A percentile compares a stretch with the other conserved stretches of the same genome.
These are phyloP conservation scores for Populus nigra DNA, from an alignment of 345 rosid genomes.

Conservation along the genomic window DNA sequence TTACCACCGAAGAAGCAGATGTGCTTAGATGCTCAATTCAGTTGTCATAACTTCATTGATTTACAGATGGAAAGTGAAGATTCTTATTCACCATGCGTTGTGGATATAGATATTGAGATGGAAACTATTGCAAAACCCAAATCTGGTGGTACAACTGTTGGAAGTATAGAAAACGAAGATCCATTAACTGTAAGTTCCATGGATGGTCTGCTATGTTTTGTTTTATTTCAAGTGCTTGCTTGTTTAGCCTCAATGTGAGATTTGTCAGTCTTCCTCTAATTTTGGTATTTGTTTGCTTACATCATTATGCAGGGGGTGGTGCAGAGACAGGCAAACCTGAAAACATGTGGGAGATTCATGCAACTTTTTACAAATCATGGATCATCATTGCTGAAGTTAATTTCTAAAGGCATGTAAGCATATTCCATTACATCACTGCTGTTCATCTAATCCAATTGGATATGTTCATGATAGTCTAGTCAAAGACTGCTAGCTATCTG, in stretches of 20 bases:
- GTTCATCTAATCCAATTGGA: neutral
- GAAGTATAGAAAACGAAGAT: conserved; percentile 48
- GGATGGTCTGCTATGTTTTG: neutral
- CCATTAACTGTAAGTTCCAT: conserved; percentile 45
- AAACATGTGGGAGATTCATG: conserved; percentile 44
- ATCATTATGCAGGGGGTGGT: conserved; percentile 64
- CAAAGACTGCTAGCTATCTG: neutral
- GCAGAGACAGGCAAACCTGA: conserved; percentile 82
- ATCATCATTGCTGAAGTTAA: conserved; percentile 25
- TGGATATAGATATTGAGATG: conserved; percentile 62
- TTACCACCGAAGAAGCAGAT: conserved; percentile 44
- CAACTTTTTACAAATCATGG: conserved; percentile 25
- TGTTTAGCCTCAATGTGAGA: neutral
- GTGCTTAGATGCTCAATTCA: conserved; percentile 45
- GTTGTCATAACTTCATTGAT: conserved; percentile 58
- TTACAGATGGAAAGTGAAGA: conserved; percentile 55
- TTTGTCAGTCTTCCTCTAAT: conserved; percentile 4
- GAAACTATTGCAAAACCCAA: conserved; percentile 41
- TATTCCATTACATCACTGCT: neutral
- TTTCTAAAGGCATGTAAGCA: conserved; percentile 20
- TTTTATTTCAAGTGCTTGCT: neutral
- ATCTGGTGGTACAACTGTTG: conserved; percentile 42
- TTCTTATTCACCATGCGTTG: conserved; percentile 56
- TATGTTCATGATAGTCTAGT: neutral
- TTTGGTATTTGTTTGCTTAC: conserved; percentile 18